A percentile compares a stretch with the other conserved stretches of the same genome.
Evolutionary conservation across 805 yeast genomes (phyloP).

Genomic region (Nadsonia fulvescens): DNA sequence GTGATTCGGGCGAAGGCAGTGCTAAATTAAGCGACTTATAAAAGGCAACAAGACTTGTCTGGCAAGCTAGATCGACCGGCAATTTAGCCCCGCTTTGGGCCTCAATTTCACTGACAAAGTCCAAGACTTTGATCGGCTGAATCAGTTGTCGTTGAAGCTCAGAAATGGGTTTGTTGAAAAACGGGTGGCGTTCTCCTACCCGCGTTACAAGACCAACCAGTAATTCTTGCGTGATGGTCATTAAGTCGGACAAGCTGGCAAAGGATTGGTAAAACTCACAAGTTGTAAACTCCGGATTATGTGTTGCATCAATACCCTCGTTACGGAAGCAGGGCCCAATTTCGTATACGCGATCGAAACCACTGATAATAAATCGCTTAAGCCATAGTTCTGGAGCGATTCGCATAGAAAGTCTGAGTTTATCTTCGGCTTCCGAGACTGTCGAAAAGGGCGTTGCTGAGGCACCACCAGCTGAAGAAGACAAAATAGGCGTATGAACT

Average conservation of each 20-base stretch:
- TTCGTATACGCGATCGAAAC: slow-evolving; percentile 75
- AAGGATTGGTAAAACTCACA: slow-evolving; percentile 77
- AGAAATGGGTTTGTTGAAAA: slow-evolving; percentile 7
- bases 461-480: slow-evolving; percentile 66
- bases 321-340: slow-evolving; percentile 67
- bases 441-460: slow-evolving; percentile 79
- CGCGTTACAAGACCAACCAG: slow-evolving; percentile 24
- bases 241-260: slow-evolving; percentile 46
- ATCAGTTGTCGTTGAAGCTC: slow-evolving; percentile 6
- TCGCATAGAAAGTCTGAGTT: slow-evolving; percentile 34
- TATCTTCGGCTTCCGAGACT: slow-evolving; percentile 14
- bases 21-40: slow-evolving; percentile 22
- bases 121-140: slow-evolving; percentile 26
- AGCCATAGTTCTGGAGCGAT: slow-evolving; percentile 96
- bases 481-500: slow-evolving; percentile 76
- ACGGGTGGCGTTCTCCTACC: slow-evolving; percentile 11
- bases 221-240: slow-evolving; percentile 42
- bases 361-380: slow-evolving; percentile 64
- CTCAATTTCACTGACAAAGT: slow-evolving; percentile 53
- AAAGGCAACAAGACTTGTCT: slow-evolving; percentile 24
- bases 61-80: slow-evolving; percentile 27
- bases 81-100: slow-evolving; percentile 28
- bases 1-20: slow-evolving; percentile 10
- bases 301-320: slow-evolving; percentile 85
- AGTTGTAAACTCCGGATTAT: slow-evolving; percentile 84